Evolutionary conservation across 768 basidiomycete species (phyloP).

Genomic region (Rubroboletus satanas): DNA sequence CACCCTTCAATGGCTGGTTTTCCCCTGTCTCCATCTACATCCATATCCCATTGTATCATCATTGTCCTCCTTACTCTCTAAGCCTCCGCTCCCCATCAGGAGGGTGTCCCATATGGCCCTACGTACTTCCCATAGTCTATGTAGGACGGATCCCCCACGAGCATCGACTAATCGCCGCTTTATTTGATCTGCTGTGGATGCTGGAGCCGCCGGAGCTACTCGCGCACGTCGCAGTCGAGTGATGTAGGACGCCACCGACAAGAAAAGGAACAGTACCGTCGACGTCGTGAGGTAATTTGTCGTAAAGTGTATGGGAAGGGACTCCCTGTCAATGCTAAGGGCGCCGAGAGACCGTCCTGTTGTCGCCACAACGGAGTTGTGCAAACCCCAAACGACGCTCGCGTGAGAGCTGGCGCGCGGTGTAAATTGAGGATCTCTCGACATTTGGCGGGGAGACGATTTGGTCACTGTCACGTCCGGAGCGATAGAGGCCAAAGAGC

Average conservation of each 20-base stretch:
- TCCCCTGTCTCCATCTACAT: too few species aligned
- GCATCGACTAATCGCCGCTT: slow-evolving; percentile 48
- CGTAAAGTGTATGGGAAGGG: slow-evolving; percentile 46
- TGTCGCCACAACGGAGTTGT: slow-evolving; percentile 8
- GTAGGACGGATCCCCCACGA: slow-evolving; percentile 35
- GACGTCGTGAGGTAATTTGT: slow-evolving; percentile 47
- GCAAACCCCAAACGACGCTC: slow-evolving; percentile 12
- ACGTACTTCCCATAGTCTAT: slow-evolving; percentile 50
- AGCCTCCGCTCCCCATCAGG: slow-evolving; percentile 71
- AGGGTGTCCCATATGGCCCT: slow-evolving; percentile 62
- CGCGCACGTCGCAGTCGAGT: slow-evolving; percentile 48
- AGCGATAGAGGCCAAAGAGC: slow-evolving; percentile 22
- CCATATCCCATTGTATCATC: too few species aligned
- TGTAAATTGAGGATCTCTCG: slow-evolving; percentile 4
- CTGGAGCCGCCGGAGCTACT: slow-evolving; percentile 7
- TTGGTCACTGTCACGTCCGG: slow-evolving; percentile 29
- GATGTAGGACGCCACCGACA: slow-evolving; percentile 44
- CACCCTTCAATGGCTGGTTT: too few species aligned
- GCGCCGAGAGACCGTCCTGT: slow-evolving; percentile 19
- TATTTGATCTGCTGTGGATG: slow-evolving; percentile 52
- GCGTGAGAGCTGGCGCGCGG: slow-evolving; percentile 12
- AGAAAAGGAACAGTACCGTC: slow-evolving; percentile 36
- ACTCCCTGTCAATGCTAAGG: slow-evolving; percentile 45
- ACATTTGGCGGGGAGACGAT: slow-evolving; percentile 4
- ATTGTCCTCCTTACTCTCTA: slow-evolving; percentile 34